Percentiles rank a stretch among this genome's conserved stretches.
phyloP scores from a whole-genome alignment of 805 yeast genomes.

The Schizosaccharomyces octosporus region DNA sequence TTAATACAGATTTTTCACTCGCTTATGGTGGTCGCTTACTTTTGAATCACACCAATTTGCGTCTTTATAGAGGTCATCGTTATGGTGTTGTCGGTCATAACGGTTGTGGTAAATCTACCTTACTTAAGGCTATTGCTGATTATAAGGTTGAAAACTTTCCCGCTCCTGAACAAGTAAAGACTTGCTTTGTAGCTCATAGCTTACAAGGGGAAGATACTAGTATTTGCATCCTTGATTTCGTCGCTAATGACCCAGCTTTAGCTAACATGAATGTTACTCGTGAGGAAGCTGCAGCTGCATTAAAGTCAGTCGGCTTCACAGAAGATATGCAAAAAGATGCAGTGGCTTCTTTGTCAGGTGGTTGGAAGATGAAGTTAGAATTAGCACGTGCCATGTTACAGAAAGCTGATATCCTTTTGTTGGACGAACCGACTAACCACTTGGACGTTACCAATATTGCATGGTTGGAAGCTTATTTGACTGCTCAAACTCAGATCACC shows the following conservation, averaged over 20 bases:
- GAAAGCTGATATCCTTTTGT: slow-evolving; percentile 80
- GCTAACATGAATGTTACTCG: slow-evolving; percentile 23
- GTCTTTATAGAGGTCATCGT: slow-evolving; percentile 81
- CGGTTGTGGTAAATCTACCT: slow-evolving; percentile 95
- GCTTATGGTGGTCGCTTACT: slow-evolving; percentile 97
- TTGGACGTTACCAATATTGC: slow-evolving; percentile 81
- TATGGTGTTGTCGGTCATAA: slow-evolving; percentile 95
- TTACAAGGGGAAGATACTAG: slow-evolving; percentile 87
- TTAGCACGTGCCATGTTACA: slow-evolving; percentile 96
- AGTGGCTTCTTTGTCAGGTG: slow-evolving; percentile 89
- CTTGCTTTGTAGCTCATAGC: slow-evolving; percentile 93
- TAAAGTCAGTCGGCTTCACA: slow-evolving; percentile 71
- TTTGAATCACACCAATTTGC: slow-evolving; percentile 69
- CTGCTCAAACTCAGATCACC: slow-evolving; percentile 64
- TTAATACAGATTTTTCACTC: slow-evolving; percentile 78
- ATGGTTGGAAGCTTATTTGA: slow-evolving; percentile 79
- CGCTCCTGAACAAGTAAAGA: slow-evolving; percentile 55
- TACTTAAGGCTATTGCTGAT: slow-evolving; percentile 88
- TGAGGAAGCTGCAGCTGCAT: slow-evolving; percentile 51
- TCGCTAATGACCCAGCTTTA: slow-evolving; percentile 72
- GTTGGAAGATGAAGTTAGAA: slow-evolving; percentile 98
- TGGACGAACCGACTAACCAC: slow-evolving; percentile 97
- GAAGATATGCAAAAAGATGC: slow-evolving; percentile 72
- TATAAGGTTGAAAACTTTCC: slow-evolving; percentile 98
- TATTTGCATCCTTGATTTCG: slow-evolving; percentile 65